Percentiles rank a stretch among this genome's conserved stretches.
These are phyloP conservation scores for Dothistroma pini DNA, from an alignment of 2,329 filamentous ascomycete species.

Conservation along the genomic window DNA sequence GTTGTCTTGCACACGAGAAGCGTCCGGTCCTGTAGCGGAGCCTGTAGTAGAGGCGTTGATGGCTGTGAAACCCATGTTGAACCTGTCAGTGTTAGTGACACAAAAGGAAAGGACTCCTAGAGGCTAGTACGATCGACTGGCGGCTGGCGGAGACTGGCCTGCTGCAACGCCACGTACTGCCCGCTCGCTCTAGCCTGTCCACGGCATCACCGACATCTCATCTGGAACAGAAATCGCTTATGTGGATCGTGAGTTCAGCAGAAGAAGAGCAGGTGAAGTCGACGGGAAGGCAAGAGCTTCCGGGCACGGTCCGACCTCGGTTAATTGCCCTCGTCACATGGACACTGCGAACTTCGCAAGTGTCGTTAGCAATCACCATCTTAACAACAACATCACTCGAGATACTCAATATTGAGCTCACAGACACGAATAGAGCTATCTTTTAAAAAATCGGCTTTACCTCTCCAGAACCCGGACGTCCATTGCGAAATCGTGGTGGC, in stretches of 20 bases:
- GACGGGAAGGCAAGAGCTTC: not conserved
- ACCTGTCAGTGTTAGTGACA: not conserved
- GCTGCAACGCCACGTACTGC: constrained; percentile 4
- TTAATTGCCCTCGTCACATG: not conserved
- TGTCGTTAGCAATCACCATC: not conserved
- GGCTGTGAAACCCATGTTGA: constrained; percentile 21
- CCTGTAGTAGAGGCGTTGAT: constrained; percentile 16
- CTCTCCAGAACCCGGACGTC: not conserved
- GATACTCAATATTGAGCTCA: not conserved
- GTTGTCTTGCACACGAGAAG: not conserved
- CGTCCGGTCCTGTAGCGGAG: not conserved
- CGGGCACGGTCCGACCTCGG: not conserved
- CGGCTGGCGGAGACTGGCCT: not conserved
- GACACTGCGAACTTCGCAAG: not conserved
- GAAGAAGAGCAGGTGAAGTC: constrained; percentile 1
- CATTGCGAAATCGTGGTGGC: not conserved
- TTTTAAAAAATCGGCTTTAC: not conserved
- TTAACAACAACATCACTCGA: not conserved
- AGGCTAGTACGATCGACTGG: not conserved
- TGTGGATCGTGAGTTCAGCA: not conserved
- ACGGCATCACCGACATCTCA: not conserved
- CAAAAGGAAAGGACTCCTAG: not conserved
- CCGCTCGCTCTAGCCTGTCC: constrained; percentile 5
- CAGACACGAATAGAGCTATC: not conserved
- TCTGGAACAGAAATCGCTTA: not conserved